Evolutionary conservation across 2,329 filamentous ascomycete species (phyloP), one percentile per base, ranked within the genome.

Genomic region (Curvularia hawaiiensis): DNA sequence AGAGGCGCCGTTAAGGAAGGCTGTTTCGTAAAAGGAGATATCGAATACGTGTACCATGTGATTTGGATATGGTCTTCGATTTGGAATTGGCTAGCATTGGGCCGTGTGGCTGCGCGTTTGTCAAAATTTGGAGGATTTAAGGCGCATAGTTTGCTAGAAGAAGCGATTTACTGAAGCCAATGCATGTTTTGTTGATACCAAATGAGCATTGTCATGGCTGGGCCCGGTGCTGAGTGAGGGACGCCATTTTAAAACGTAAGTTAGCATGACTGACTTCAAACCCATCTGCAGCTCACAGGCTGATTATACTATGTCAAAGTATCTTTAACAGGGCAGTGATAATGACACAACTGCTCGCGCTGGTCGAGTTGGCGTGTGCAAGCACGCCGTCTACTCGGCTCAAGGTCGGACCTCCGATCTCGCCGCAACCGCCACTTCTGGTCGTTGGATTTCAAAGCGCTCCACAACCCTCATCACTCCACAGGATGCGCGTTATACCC

Each of bases 361-460:
- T 18, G 16, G 35, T 38, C 16, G 6, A 38, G 16, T 38, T 35
- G 14, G 33, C 33, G n/a, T 38, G 35, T 18, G 35, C 8, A 18
- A 38, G 3, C 35, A 38, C 35, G 35, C 35, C 16, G 24, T 31
- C n/a, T 48, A 35, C 40, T 58, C 51, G 55, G 55, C 40, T 44
- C 16, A 54, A 58, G 40, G 38, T 54, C 51, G 55, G 54, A 61
- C 60, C 63, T 67, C 68, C 68, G 68, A 68, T 67, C 46, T 60
- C 65, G 66, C 69, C 65, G 58, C 58, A 44, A 48, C 43, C 62
- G 66, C 62, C 68, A 68, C 70, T 59, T 40, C 51, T 52, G 38
- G 52, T 40, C 38, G 56, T 53, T 57, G 61, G 70, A 72, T 73
- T 72, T 70, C 64, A 69, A 72, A 72, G 68, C 70, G 63, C 59